Base-by-base conservation (phyloP, 257 asterid species). In the Eustoma russellianum region DNA sequence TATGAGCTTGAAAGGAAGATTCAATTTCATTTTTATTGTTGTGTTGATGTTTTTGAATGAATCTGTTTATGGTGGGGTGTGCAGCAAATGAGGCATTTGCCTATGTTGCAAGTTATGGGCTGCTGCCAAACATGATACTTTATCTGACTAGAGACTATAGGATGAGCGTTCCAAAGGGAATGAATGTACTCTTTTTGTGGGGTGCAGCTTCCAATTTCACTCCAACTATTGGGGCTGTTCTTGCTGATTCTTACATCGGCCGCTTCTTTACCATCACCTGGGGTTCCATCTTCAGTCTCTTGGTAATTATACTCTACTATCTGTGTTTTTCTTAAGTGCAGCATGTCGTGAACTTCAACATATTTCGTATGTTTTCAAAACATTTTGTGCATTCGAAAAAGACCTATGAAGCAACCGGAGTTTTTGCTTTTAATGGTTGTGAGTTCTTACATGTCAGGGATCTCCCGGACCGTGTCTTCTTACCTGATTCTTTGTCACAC, bases 181-280 rank as follows among this genome's bases (percentile, higher is more conserved):
- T 69, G n/a, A 76, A 66, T 30, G 3, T 80, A 38, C 66, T 82
- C 17, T 78, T 75, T 50, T 57, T 59, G 9, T 82, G 95, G 93
- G 57, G 81, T 1, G 83, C 90, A 1, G 89, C 92, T 24, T 62
- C 83, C 10, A 82, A 74, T 68, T 79, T 85, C 68, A 57, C 66
- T 65, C 93, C 93, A 0, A 67, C 76, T 15, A 17, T 79, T 3
- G 95, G 95, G 2, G 95, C 95, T 46, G 68, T 85, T 55, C 56
- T 82, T 33, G 82, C 87, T 0, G 95, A 85, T 76, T 80, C 93
- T 1, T 85, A 64, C 35, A 30, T 80, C 46, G 89, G 95, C 19
- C 80, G 89, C 2, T 82, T 78, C 52, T 67, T 73, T 47, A 78
- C 83, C 52, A 85, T 82, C 52, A 71, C 77, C 47, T 18, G 76